phyloP scores from a whole-genome alignment of 257 asterid species.

The Linderniella brevidens region DNA sequence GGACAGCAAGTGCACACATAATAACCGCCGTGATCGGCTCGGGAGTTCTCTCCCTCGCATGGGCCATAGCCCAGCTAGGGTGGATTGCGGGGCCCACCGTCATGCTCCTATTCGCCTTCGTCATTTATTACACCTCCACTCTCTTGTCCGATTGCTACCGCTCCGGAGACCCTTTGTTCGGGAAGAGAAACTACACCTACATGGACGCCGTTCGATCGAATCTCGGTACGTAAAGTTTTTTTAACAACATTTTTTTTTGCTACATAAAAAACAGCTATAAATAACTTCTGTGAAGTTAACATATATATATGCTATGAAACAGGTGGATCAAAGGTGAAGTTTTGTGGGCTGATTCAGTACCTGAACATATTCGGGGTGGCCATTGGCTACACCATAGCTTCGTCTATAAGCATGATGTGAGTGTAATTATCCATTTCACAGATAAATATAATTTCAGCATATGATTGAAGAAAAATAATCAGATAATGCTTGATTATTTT shows the following conservation, averaged over 20 bases:
- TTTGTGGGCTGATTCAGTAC: conserved; percentile 32
- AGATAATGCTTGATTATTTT: too few species aligned
- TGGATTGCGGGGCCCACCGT: conserved; percentile 51
- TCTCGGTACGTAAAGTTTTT: conserved; percentile 19
- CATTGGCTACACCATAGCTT: conserved; percentile 39
- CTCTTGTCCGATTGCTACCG: conserved; percentile 42
- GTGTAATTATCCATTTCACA: neutral
- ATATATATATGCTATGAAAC: neutral
- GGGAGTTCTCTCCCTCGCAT: conserved; percentile 42
- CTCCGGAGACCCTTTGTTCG: conserved; percentile 36
- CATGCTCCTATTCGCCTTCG: conserved; percentile 38
- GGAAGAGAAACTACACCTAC: conserved; percentile 44
- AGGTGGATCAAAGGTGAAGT: conserved; percentile 35
- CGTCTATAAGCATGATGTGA: conserved; percentile 46
- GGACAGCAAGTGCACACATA: conserved; percentile 52
- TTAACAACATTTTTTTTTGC: neutral
- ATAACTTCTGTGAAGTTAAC: too few species aligned
- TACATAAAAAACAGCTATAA: too few species aligned
- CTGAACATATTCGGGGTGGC: conserved; percentile 36
- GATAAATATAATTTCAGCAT: too few species aligned
- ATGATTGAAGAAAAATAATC: too few species aligned
- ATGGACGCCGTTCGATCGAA: conserved; percentile 47
- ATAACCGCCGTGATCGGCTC: conserved; percentile 50
- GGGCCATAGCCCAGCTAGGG: conserved; percentile 50
- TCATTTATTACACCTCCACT: conserved; percentile 40